phyloP scores from a whole-genome alignment of 768 basidiomycete genomes.

The Harrya chromipes region DNA sequence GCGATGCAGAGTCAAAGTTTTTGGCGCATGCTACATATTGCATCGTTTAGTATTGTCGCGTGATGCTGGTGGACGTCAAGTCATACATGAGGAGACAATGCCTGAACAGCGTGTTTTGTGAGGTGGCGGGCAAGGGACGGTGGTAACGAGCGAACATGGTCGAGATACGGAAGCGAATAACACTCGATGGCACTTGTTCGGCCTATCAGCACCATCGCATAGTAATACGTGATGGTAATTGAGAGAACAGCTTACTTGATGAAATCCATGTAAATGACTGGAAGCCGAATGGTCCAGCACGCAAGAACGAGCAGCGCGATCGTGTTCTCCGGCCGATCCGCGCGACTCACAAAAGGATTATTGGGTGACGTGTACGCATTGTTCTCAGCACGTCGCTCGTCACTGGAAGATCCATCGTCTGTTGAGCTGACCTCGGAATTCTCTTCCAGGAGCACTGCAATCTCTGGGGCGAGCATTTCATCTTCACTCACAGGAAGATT shows the following conservation, averaged over 20 bases:
- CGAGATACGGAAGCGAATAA: conserved; percentile 79
- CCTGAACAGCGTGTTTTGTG: conserved; percentile 62
- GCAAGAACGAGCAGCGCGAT: conserved; percentile 71
- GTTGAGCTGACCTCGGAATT: conserved; percentile 35
- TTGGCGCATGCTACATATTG: conserved; percentile 59
- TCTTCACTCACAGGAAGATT: conserved; percentile 19
- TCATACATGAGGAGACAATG: conserved; percentile 66
- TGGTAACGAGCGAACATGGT: conserved; percentile 63
- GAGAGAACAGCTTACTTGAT: conserved; percentile 47
- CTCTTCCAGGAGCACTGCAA: conserved; percentile 39
- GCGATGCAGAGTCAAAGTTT: conserved; percentile 52
- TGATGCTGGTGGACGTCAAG: conserved; percentile 1
- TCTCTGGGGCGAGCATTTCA: conserved; percentile 32
- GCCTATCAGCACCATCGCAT: conserved; percentile 5
- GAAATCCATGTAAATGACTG: conserved; percentile 73
- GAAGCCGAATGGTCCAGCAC: conserved; percentile 78
- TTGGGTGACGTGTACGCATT: conserved; percentile 3
- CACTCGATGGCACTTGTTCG: conserved; percentile 62
- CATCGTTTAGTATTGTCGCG: conserved; percentile 11
- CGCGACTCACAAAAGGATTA: conserved; percentile 24
- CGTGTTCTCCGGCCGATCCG: conserved; percentile 44
- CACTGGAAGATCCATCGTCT: conserved; percentile 24
- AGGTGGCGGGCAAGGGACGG: conserved; percentile 61
- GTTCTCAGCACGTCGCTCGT: conserved; percentile 11
- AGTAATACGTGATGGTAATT: background rate